Conservation (phyloP, 2,329 filamentous ascomycete genomes). For the Fusarium sublunatum region DNA sequence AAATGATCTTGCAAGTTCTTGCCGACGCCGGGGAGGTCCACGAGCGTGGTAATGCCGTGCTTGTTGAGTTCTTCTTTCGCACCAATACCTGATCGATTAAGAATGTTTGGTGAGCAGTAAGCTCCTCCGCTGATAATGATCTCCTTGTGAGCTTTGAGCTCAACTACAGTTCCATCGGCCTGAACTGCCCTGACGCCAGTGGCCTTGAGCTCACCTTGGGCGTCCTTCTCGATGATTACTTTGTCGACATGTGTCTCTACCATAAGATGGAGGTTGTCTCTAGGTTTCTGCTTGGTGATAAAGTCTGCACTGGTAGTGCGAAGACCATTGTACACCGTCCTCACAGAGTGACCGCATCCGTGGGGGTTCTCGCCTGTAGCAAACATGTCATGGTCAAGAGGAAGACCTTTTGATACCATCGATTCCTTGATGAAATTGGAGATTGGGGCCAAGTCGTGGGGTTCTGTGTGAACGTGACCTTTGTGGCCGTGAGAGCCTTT, state of each 20-base stretch:
- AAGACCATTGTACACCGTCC: conserved; percentile 64
- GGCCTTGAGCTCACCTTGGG: conserved; percentile 54
- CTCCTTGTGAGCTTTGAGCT: conserved; percentile 53
- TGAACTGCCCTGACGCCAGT: conserved; percentile 57
- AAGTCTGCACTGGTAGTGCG: conserved; percentile 67
- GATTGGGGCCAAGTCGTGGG: conserved; percentile 69
- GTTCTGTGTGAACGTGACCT: conserved; percentile 66
- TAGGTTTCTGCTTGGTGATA: conserved; percentile 53
- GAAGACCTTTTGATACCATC: conserved; percentile 64
- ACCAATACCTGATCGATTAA: conserved; percentile 65
- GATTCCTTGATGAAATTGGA: conserved; percentile 66
- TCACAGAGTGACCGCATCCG: conserved; percentile 65
- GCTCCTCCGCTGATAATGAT: conserved; percentile 59
- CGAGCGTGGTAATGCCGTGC: conserved; percentile 54
- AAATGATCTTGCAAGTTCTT: conserved; percentile 63
- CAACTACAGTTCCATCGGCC: conserved; percentile 55
- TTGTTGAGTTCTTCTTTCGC: conserved; percentile 56
- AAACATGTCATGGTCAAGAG: conserved; percentile 70
- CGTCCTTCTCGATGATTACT: conserved; percentile 57
- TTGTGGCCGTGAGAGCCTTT: conserved; percentile 60
- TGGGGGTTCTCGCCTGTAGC: conserved; percentile 61
- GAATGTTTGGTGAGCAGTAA: conserved; percentile 63
- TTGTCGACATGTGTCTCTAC: conserved; percentile 64
- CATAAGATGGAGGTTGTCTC: conserved; percentile 59
- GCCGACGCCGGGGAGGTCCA: conserved; percentile 61